These are phyloP conservation scores for Cryptosporidium tyzzeri DNA, from an alignment of 169 alveolate species.

Conservation along the genomic window DNA sequence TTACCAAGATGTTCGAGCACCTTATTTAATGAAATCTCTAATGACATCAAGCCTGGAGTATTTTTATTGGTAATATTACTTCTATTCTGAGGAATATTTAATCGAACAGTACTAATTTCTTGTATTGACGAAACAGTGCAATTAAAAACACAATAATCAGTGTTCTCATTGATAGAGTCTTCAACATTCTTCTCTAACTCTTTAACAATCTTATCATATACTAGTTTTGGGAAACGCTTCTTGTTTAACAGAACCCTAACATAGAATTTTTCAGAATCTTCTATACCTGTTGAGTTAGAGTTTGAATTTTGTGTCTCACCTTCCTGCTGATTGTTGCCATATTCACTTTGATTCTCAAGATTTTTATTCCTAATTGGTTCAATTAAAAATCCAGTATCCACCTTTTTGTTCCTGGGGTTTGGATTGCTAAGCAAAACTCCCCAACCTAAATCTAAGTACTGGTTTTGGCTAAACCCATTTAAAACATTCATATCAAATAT, in stretches of 20 bases:
- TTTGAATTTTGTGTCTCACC: neutral
- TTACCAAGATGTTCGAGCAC: slow-evolving; percentile 44
- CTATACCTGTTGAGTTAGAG: neutral
- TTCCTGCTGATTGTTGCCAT: neutral
- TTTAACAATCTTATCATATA: slow-evolving; percentile 9
- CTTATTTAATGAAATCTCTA: slow-evolving; percentile 51
- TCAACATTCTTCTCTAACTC: slow-evolving; percentile 29
- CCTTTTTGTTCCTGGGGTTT: neutral
- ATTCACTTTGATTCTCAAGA: neutral
- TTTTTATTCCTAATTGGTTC: slow-evolving; percentile 8
- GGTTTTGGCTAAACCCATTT: slow-evolving; percentile 13
- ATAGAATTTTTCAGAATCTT: neutral
- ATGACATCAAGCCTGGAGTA: slow-evolving; percentile 6
- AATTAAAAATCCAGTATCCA: slow-evolving; percentile 19
- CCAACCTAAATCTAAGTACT: slow-evolving; percentile 78
- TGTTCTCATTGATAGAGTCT: slow-evolving; percentile 6
- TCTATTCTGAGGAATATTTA: slow-evolving; percentile 55
- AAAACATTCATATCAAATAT: neutral
- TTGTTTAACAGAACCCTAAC: slow-evolving; percentile 42
- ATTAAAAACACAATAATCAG: slow-evolving; percentile 25
- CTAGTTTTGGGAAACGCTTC: slow-evolving; percentile 21
- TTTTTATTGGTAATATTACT: slow-evolving; percentile 2
- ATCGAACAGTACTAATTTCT: slow-evolving; percentile 69
- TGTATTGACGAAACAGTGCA: slow-evolving; percentile 45
- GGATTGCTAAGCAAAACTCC: slow-evolving; percentile 74